phyloP scores from a whole-genome alignment of 805 yeast species.

The Suhomyces kilbournensis region DNA sequence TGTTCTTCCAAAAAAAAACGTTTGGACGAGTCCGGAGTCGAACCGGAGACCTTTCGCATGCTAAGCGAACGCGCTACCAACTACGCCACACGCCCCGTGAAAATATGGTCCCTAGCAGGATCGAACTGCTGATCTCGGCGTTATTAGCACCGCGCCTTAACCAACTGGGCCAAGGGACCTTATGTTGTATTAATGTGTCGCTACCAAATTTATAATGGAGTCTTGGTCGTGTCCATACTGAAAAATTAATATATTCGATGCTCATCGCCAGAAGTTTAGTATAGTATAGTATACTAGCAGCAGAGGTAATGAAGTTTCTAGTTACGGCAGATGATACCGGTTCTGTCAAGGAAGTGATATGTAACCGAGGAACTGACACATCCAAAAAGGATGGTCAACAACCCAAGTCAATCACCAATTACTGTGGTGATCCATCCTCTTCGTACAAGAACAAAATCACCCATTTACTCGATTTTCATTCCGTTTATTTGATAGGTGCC shows the following conservation, averaged over 20 bases:
- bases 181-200: no score
- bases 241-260: neutral
- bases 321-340: constrained; percentile 70
- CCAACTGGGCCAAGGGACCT: constrained; percentile 56
- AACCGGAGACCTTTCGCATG: constrained; percentile 50
- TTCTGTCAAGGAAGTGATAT: constrained; percentile 59
- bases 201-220: no score
- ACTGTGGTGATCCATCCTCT: constrained; percentile 22
- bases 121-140: constrained; percentile 78
- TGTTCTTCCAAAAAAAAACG: constrained; percentile 14
- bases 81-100: constrained; percentile 46
- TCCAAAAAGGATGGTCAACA: constrained; percentile 64
- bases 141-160: constrained; percentile 53
- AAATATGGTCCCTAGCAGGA: constrained; percentile 74
- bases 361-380: constrained; percentile 73
- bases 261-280: neutral
- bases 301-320: constrained; percentile 52
- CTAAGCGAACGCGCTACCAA: constrained; percentile 51
- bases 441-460: constrained; percentile 28
- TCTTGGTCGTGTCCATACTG: neutral
- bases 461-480: constrained; percentile 27
- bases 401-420: constrained; percentile 53
- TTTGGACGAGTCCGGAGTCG: constrained; percentile 44
- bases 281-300: neutral
- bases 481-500: constrained; percentile 38